Conservation (phyloP, 345 rosid species). For the Populus deltoides region DNA sequence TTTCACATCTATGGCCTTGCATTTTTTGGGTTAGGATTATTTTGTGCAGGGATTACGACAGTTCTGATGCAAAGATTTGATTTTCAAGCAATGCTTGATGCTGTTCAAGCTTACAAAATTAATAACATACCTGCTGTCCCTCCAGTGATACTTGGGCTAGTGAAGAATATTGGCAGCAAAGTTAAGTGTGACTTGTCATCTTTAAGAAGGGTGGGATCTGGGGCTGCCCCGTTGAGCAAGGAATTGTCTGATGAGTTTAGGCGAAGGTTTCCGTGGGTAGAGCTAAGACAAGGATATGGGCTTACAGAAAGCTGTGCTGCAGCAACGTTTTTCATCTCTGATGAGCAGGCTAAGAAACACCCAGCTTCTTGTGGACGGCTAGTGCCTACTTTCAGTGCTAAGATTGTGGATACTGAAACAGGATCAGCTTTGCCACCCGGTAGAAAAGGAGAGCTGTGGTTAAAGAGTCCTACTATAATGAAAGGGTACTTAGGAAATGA, state of each 20-base stretch:
- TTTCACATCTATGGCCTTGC: constrained; percentile 64
- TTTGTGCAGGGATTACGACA: constrained; percentile 38
- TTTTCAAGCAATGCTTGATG: constrained; percentile 45
- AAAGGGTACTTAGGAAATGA: constrained; percentile 46
- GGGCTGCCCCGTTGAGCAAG: constrained; percentile 66
- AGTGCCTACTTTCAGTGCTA: constrained; percentile 41
- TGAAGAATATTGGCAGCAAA: constrained; percentile 34
- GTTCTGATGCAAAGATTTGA: constrained; percentile 52
- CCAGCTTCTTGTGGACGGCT: constrained; percentile 46
- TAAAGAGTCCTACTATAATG: constrained; percentile 49
- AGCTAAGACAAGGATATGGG: constrained; percentile 60
- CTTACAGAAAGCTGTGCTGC: constrained; percentile 57
- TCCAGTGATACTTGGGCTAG: constrained; percentile 49
- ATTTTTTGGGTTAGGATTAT: constrained; percentile 52
- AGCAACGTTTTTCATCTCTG: constrained; percentile 20
- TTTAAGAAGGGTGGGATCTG: constrained; percentile 42
- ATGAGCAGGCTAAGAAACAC: constrained; percentile 33
- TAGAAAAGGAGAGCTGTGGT: constrained; percentile 51
- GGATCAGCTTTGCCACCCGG: constrained; percentile 37
- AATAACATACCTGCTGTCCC: constrained; percentile 63
- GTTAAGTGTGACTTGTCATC: constrained; percentile 35
- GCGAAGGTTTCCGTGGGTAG: constrained; percentile 54
- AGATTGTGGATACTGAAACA: constrained; percentile 44
- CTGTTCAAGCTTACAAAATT: constrained; percentile 37
- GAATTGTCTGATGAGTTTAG: constrained; percentile 43